Evolutionary conservation across 2,329 filamentous ascomycete genomes (phyloP).

Genomic region (Fusarium sp.): DNA sequence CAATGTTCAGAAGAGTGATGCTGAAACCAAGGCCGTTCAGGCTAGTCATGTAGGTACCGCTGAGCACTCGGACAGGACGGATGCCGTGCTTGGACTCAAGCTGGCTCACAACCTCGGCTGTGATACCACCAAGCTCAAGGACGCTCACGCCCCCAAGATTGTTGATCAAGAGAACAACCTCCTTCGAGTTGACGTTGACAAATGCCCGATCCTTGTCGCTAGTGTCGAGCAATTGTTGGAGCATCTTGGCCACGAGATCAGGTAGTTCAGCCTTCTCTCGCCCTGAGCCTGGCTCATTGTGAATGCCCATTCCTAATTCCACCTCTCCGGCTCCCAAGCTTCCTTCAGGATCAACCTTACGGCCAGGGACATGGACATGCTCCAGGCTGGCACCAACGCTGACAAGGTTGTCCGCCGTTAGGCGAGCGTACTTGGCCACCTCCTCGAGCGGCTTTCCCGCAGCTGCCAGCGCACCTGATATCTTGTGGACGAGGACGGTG

Average conservation of each 20-base stretch:
- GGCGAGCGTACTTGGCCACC: conserved; percentile 79
- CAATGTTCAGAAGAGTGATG: conserved; percentile 78
- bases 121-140: conserved; percentile 81
- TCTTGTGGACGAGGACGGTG: conserved; percentile 92
- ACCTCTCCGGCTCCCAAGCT: conserved; percentile 70
- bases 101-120: conserved; percentile 77
- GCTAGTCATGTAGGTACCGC: conserved; percentile 84
- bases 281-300: conserved; percentile 77
- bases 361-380: conserved; percentile 94
- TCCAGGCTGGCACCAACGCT: conserved; percentile 89
- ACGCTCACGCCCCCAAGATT: conserved; percentile 83
- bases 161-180: conserved; percentile 81
- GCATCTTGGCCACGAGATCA: conserved; percentile 74
- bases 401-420: conserved; percentile 83
- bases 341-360: conserved; percentile 72
- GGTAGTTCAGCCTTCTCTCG: conserved; percentile 68
- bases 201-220: conserved; percentile 81
- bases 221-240: conserved; percentile 77
- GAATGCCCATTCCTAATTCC: conserved; percentile 84
- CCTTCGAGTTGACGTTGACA: conserved; percentile 72
- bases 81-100: conserved; percentile 71
- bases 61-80: conserved; percentile 75
- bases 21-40: conserved; percentile 84
- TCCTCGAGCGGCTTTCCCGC: conserved; percentile 78
- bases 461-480: conserved; percentile 86